Evolutionary conservation across 495 filamentous ascomycete species (phyloP).

Genomic region (Niebla homalea): DNA sequence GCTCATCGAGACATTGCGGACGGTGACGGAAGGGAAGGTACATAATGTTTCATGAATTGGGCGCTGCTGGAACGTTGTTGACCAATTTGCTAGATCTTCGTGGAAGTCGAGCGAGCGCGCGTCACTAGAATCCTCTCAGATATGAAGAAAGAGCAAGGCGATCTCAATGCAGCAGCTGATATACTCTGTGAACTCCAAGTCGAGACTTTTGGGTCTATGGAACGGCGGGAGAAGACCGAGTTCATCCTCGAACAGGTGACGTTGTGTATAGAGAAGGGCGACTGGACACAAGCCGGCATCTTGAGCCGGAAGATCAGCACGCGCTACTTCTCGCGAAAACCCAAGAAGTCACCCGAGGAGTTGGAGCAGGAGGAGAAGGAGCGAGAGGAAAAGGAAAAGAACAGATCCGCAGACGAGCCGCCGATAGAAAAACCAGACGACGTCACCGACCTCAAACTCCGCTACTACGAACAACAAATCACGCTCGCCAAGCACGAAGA

Average conservation of each 20-base stretch:
- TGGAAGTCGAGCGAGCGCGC: slow-evolving; percentile 93
- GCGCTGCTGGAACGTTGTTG: background rate
- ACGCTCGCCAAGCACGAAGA: slow-evolving; percentile 86
- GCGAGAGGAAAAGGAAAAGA: slow-evolving; percentile 67
- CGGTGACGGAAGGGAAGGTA: slow-evolving; percentile 95
- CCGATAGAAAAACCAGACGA: slow-evolving; percentile 71
- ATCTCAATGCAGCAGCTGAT: slow-evolving; percentile 77
- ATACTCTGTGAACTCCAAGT: slow-evolving; percentile 96
- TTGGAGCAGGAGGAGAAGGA: slow-evolving; percentile 80
- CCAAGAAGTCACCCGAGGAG: slow-evolving; percentile 75
- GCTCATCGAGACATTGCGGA: slow-evolving; percentile 86
- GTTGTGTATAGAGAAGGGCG: slow-evolving; percentile 86
- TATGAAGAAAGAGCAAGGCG: slow-evolving; percentile 91
- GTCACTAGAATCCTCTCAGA: slow-evolving; percentile 88
- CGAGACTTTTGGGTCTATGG: slow-evolving; percentile 98
- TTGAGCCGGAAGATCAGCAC: slow-evolving; percentile 95
- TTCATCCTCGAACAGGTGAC: slow-evolving; percentile 94
- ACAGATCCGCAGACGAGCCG: slow-evolving; percentile 51
- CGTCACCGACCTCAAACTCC: slow-evolving; percentile 89
- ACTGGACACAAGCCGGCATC: slow-evolving; percentile 93
- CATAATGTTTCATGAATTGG: background rate
- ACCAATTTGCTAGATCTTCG: slow-evolving; percentile 60
- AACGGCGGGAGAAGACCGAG: slow-evolving; percentile 89
- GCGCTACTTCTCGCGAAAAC: slow-evolving; percentile 73
- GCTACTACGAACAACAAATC: slow-evolving; percentile 95